Evolutionary conservation across 306 rosid genomes (phyloP).

Genomic region (Prunus padus): DNA sequence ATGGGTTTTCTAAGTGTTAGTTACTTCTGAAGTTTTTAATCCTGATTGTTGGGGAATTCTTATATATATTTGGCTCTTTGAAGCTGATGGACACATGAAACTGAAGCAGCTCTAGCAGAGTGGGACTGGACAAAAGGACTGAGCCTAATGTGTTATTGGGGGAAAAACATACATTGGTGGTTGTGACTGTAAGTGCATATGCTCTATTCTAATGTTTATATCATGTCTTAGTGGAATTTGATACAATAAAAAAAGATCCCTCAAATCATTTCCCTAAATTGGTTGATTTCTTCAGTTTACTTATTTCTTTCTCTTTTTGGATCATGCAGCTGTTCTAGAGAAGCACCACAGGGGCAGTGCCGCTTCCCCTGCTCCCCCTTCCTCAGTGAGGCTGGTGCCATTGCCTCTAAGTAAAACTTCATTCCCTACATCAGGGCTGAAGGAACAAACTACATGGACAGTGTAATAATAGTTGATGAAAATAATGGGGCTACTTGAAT

Average conservation of each 20-base stretch:
- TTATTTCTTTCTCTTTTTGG: neutral
- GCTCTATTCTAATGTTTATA: neutral
- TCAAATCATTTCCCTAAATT: neutral
- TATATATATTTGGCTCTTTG: no score
- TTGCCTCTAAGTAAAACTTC: slow-evolving; percentile 23
- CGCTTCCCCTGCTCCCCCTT: slow-evolving; percentile 63
- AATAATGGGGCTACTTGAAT: neutral
- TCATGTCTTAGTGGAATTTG: neutral
- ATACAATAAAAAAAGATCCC: neutral
- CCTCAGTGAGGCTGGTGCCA: slow-evolving; percentile 70
- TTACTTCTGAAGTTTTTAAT: neutral
- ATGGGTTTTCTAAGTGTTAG: neutral
- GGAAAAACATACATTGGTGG: slow-evolving; percentile 62
- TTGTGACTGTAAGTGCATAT: slow-evolving; percentile 37
- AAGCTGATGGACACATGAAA: slow-evolving; percentile 60
- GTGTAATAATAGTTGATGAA: slow-evolving; percentile 2
- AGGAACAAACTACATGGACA: neutral
- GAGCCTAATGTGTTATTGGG: slow-evolving; percentile 81
- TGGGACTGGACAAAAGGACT: slow-evolving; percentile 45
- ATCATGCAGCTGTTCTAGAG: slow-evolving; percentile 57
- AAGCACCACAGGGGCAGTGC: slow-evolving; percentile 52
- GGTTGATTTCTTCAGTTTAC: neutral
- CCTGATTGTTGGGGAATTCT: neutral
- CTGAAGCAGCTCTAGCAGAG: slow-evolving; percentile 59
- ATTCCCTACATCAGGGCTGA: slow-evolving; percentile 6